Percentiles rank a stretch among this genome's conserved stretches.
Conservation (phyloP, 2,329 filamentous ascomycete genomes). For the Gliomastix tumulicola region DNA sequence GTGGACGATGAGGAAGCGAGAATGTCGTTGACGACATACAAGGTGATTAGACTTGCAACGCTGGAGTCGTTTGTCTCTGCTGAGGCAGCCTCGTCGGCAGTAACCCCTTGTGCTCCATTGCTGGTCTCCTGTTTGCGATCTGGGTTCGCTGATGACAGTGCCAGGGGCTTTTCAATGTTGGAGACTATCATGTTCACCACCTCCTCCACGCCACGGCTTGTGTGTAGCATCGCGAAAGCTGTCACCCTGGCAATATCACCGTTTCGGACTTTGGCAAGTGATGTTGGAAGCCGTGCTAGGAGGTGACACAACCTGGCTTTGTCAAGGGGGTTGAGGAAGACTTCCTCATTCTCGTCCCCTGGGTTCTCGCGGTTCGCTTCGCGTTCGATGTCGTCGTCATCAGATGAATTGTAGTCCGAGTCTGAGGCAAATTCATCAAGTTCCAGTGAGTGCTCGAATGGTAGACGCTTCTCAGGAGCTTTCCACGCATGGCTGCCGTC, state of each 20-base stretch:
- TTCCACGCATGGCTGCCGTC: slow-evolving; percentile 75
- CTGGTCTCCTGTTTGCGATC: slow-evolving; percentile 33
- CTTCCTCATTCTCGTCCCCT: slow-evolving; percentile 39
- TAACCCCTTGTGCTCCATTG: slow-evolving; percentile 18
- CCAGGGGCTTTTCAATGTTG: slow-evolving; percentile 74
- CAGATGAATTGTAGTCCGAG: slow-evolving; percentile 78
- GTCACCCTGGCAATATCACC: slow-evolving; percentile 84
- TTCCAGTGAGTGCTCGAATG: slow-evolving; percentile 72
- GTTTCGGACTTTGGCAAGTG: slow-evolving; percentile 66
- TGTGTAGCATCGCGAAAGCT: slow-evolving; percentile 82
- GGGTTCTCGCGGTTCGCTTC: slow-evolving; percentile 44
- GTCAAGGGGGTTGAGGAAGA: slow-evolving; percentile 74
- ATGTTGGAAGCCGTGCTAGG: slow-evolving; percentile 73
- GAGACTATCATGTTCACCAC: slow-evolving; percentile 82
- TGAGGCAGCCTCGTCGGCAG: slow-evolving; percentile 29
- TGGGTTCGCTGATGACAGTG: slow-evolving; percentile 64
- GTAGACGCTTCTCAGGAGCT: slow-evolving; percentile 62
- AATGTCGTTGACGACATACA: slow-evolving; percentile 75
- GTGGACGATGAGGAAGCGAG: slow-evolving; percentile 70
- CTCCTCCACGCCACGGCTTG: slow-evolving; percentile 78
- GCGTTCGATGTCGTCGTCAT: slow-evolving; percentile 68
- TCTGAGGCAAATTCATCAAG: slow-evolving; percentile 78
- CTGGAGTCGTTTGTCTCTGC: slow-evolving; percentile 35
- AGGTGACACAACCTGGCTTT: slow-evolving; percentile 81
- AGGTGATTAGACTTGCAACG: slow-evolving; percentile 66